phyloP scores from a whole-genome alignment of 2,329 filamentous ascomycete genomes.

The Onygena corvina region DNA sequence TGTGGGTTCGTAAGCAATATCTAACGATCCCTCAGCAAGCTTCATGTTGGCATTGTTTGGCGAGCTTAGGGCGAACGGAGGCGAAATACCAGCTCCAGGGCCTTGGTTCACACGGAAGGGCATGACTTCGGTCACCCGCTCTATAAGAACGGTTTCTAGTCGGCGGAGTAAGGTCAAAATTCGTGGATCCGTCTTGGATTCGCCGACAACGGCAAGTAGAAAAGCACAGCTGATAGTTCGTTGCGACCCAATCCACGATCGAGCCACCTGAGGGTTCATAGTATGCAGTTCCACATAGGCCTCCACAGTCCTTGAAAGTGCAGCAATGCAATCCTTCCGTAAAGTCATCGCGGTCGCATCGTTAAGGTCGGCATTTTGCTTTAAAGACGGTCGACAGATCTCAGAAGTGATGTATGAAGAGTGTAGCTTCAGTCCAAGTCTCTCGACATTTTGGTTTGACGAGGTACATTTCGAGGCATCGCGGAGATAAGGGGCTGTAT shows the following conservation, averaged over 20 bases:
- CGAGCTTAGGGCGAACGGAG: slow-evolving; percentile 8
- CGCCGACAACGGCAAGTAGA: slow-evolving; percentile 36
- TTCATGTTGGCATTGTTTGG: slow-evolving; percentile 23
- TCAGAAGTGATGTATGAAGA: slow-evolving; percentile 52
- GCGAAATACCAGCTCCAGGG: background rate
- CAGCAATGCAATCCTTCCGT: slow-evolving; percentile 44
- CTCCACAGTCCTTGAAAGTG: slow-evolving; percentile 45
- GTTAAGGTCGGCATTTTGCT: slow-evolving; percentile 37
- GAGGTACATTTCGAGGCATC: slow-evolving; percentile 36
- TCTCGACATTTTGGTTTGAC: slow-evolving; percentile 44
- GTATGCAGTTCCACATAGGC: slow-evolving; percentile 47
- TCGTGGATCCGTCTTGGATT: slow-evolving; percentile 31
- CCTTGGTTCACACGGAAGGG: slow-evolving; percentile 18
- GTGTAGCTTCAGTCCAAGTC: slow-evolving; percentile 50
- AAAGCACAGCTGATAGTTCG: slow-evolving; percentile 39
- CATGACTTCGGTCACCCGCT: slow-evolving; percentile 30
- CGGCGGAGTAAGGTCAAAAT: slow-evolving; percentile 32
- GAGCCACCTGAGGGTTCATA: slow-evolving; percentile 32
- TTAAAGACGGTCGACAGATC: slow-evolving; percentile 50
- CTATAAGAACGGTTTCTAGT: slow-evolving; percentile 35
- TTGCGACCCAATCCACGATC: slow-evolving; percentile 38
- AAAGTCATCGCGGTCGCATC: slow-evolving; percentile 31
- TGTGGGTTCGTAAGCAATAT: slow-evolving; percentile 17
- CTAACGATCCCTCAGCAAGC: slow-evolving; percentile 16
- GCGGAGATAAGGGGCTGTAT: slow-evolving; percentile 46